phyloP scores from a whole-genome alignment of 306 rosid species.

The Comarum palustre region DNA sequence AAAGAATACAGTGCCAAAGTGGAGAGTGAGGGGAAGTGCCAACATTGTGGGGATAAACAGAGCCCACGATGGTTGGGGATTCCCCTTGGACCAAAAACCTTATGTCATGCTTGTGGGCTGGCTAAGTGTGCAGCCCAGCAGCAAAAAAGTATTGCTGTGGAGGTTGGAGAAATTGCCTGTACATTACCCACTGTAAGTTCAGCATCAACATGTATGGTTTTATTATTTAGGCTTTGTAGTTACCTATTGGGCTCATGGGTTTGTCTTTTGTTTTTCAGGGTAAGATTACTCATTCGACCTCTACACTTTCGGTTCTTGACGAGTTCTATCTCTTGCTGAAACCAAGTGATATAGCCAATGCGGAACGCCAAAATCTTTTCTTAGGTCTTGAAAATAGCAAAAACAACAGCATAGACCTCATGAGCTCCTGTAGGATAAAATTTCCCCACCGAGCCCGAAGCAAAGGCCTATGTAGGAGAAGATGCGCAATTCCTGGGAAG shows the following conservation, averaged over 20 bases:
- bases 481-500: constrained; percentile 15
- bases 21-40: neutral
- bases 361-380: neutral
- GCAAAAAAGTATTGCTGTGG: neutral
- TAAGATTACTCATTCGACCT: constrained; percentile 17
- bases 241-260: neutral
- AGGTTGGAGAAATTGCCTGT: constrained; percentile 6
- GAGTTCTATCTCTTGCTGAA: neutral
- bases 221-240: constrained; percentile 2
- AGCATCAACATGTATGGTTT: neutral
- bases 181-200: constrained; percentile 63
- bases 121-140: neutral
- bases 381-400: neutral
- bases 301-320: constrained; percentile 9
- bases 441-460: constrained; percentile 62
- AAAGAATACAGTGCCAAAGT: neutral
- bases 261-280: constrained; percentile 33
- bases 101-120: neutral
- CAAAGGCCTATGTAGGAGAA: constrained; percentile 45
- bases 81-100: neutral
- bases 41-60: neutral
- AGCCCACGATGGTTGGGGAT: neutral
- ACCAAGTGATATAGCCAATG: neutral
- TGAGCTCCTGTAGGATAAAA: constrained; percentile 25
- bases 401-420: neutral